Percentiles rank a stretch among this genome's conserved stretches.
Evolutionary conservation across 768 basidiomycete genomes (phyloP).

Genomic region (Albatrellus ellisii): DNA sequence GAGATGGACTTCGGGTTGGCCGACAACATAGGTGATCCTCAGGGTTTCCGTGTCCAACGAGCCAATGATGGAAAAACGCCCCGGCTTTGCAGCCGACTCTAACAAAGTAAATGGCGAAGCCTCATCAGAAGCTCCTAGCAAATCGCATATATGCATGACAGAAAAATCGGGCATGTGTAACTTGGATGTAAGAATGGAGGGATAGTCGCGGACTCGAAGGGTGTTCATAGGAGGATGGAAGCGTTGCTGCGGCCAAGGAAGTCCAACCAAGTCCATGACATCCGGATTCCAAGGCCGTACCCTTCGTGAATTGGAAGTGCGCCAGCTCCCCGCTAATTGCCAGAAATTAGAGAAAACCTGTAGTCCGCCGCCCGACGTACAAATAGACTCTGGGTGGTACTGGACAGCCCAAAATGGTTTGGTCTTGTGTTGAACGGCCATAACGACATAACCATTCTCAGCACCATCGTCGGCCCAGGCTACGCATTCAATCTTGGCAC

Average conservation of each 20-base stretch:
- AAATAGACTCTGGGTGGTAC: constrained; percentile 79
- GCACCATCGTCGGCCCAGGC: constrained; percentile 62
- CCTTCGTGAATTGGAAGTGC: constrained; percentile 23
- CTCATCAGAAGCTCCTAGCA: constrained; percentile 46
- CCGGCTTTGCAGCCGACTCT: constrained; percentile 67
- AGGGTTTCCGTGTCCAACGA: constrained; percentile 39
- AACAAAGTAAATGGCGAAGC: constrained; percentile 52
- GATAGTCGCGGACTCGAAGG: constrained; percentile 5
- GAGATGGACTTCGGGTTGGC: constrained; percentile 35
- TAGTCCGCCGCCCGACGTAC: constrained; percentile 56
- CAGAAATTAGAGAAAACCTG: constrained; percentile 66
- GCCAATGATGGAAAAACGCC: constrained; percentile 61
- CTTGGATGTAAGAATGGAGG: constrained; percentile 12
- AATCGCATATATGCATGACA: constrained; percentile 40
- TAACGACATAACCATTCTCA: constrained; percentile 58
- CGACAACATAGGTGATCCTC: constrained; percentile 44
- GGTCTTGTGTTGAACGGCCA: constrained; percentile 53
- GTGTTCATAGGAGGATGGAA: constrained; percentile 18
- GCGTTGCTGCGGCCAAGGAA: constrained; percentile 40
- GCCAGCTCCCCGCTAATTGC: constrained; percentile 51
- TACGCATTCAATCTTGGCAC: constrained; percentile 43
- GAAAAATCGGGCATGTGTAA: constrained; percentile 31
- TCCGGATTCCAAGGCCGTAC: constrained; percentile 28
- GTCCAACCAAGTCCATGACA: constrained; percentile 28
- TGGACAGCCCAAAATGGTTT: constrained; percentile 82